phyloP scores from a whole-genome alignment of 2,329 filamentous ascomycete species.

The Aureobasidium musti region DNA sequence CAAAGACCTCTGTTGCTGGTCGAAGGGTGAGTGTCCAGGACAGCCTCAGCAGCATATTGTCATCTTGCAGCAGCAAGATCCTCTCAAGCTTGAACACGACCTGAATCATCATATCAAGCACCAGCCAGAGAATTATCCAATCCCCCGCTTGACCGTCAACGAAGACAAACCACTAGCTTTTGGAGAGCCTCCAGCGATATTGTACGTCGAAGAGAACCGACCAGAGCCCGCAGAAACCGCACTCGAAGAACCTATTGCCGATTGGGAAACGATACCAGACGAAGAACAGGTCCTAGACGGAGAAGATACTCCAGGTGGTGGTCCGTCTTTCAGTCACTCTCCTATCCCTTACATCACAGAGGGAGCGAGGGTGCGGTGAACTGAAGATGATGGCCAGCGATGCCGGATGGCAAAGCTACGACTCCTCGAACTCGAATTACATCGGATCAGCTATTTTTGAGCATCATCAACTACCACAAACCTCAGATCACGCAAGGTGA shows the following conservation, averaged over 20 bases:
- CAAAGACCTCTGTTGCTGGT: not conserved
- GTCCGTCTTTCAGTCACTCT: no score
- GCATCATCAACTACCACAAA: no score
- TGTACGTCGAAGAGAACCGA: not conserved
- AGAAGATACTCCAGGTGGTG: no score
- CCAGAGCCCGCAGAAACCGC: not conserved
- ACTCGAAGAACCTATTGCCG: not conserved
- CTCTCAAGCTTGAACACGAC: not conserved
- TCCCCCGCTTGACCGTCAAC: not conserved
- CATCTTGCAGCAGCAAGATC: not conserved
- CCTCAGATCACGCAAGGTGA: no score
- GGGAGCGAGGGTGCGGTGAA: no score
- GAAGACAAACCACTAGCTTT: not conserved
- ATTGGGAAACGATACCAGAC: no score
- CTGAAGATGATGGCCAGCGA: no score
- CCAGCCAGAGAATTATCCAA: not conserved
- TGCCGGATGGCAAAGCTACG: no score
- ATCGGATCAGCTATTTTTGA: not conserved
- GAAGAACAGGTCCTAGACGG: no score
- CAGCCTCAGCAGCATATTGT: not conserved
- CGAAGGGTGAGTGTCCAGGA: not conserved
- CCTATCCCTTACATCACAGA: not conserved
- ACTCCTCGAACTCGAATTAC: no score
- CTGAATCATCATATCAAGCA: not conserved
- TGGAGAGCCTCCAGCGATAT: not conserved